phyloP scores from a whole-genome alignment of 495 filamentous ascomycete genomes.

The Penicillium angulare region DNA sequence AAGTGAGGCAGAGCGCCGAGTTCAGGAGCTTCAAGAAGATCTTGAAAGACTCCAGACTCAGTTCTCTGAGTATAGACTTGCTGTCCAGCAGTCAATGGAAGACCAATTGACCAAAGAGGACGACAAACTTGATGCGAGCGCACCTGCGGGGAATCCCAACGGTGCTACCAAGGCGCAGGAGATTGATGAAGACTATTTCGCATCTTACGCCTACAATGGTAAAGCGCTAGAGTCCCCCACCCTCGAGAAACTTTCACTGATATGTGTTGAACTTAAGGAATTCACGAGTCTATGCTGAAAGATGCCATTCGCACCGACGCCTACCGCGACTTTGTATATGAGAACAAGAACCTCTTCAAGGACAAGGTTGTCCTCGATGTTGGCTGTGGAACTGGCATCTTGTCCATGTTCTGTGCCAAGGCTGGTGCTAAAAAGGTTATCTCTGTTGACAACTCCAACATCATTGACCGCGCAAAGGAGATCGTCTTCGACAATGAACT shows the following conservation, averaged over 20 bases:
- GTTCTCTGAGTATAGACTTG: constrained; percentile 68
- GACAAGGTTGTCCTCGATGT: constrained; percentile 91
- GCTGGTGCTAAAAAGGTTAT: constrained; percentile 89
- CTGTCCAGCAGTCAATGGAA: constrained; percentile 69
- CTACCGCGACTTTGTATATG: constrained; percentile 69
- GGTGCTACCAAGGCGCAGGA: constrained; percentile 27
- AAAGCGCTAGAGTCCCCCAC: background rate
- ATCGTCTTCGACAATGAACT: constrained; percentile 82
- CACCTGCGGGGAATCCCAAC: constrained; percentile 12
- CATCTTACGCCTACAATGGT: constrained; percentile 78
- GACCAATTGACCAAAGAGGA: constrained; percentile 59
- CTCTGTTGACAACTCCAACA: constrained; percentile 90
- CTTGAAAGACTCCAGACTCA: constrained; percentile 62
- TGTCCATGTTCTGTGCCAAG: constrained; percentile 91
- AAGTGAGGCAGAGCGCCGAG: constrained; percentile 50
- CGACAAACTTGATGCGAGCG: constrained; percentile 30
- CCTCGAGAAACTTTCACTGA: background rate
- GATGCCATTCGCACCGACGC: constrained; percentile 64
- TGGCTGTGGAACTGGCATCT: constrained; percentile 87
- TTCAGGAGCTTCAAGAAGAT: constrained; percentile 67
- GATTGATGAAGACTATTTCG: constrained; percentile 68
- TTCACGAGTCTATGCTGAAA: constrained; percentile 92
- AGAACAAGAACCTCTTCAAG: constrained; percentile 87
- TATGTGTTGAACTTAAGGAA: constrained; percentile 51
- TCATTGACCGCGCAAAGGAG: constrained; percentile 83